A percentile compares a stretch with the other conserved stretches of the same genome.
These are phyloP conservation scores for Colletotrichum karsti DNA, from an alignment of 2,329 filamentous ascomycete species.

Conservation along the genomic window DNA sequence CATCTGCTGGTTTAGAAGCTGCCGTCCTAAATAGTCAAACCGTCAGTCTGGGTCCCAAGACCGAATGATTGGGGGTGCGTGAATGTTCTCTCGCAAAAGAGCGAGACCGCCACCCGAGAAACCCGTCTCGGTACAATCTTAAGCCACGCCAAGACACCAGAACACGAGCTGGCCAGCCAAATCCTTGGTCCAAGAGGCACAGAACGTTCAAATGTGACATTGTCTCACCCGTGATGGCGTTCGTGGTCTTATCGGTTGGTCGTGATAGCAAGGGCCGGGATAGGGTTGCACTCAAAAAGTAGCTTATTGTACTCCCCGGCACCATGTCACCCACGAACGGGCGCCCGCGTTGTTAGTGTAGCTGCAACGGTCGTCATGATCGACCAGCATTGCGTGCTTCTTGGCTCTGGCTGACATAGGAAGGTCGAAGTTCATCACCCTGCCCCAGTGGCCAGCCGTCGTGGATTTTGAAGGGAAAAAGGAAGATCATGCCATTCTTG, in stretches of 20 bases:
- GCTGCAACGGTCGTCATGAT: slow-evolving; percentile 16
- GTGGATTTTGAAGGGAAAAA: neutral
- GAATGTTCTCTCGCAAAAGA: no score
- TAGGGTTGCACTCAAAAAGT: neutral
- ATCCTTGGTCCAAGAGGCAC: neutral
- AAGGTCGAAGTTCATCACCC: slow-evolving; percentile 4
- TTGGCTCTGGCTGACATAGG: slow-evolving; percentile 25
- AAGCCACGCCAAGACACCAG: slow-evolving; percentile 3
- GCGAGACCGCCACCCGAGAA: neutral
- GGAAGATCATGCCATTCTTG: neutral
- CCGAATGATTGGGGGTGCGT: no score
- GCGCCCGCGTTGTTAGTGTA: neutral
- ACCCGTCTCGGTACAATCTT: neutral
- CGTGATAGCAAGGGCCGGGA: slow-evolving; percentile 5
- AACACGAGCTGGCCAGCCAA: neutral
- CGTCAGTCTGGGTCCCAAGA: neutral
- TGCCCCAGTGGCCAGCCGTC: neutral
- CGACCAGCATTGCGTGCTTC: slow-evolving; percentile 25
- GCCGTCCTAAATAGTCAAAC: neutral
- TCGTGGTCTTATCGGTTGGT: neutral
- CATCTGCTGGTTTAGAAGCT: neutral
- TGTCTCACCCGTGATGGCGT: neutral
- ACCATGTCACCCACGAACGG: neutral
- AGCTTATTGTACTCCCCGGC: neutral
- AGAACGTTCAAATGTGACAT: neutral